Evolutionary conservation across 2,329 filamentous ascomycete genomes (phyloP).

Genomic region (Epichloe glyceriae): DNA sequence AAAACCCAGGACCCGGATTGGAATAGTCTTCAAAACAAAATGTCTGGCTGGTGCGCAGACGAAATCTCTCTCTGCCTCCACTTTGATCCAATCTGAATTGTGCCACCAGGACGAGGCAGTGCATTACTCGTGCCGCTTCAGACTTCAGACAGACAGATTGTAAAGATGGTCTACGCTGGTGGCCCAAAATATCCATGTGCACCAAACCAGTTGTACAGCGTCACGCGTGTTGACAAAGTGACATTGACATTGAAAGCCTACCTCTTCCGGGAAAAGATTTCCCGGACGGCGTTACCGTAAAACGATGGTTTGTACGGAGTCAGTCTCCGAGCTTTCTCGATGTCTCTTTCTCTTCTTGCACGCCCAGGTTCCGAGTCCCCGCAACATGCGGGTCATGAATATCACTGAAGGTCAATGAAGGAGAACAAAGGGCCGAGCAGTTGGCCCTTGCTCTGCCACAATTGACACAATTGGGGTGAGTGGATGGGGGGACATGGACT

Average conservation of each 20-base stretch:
- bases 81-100: neutral
- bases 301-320: neutral
- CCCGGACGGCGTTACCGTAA: neutral
- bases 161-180: neutral
- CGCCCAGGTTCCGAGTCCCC: neutral
- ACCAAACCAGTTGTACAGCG: neutral
- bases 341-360: neutral
- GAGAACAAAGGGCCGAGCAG: neutral
- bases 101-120: neutral
- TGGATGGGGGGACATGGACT: neutral
- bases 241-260: neutral
- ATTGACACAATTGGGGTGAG: too few species aligned
- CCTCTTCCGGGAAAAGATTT: neutral
- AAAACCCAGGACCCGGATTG: neutral
- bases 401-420: neutral
- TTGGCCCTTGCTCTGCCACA: neutral
- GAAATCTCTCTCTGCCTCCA: neutral
- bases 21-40: neutral
- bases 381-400: neutral
- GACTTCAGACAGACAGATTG: too few species aligned
- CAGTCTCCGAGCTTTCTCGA: neutral
- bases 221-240: neutral
- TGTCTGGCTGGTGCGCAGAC: conserved; percentile 2
- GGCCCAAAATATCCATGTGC: neutral
- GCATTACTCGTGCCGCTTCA: neutral